Conservation (phyloP, 2,329 filamentous ascomycete genomes). For the Chrysoporthe deuterocubensis region DNA sequence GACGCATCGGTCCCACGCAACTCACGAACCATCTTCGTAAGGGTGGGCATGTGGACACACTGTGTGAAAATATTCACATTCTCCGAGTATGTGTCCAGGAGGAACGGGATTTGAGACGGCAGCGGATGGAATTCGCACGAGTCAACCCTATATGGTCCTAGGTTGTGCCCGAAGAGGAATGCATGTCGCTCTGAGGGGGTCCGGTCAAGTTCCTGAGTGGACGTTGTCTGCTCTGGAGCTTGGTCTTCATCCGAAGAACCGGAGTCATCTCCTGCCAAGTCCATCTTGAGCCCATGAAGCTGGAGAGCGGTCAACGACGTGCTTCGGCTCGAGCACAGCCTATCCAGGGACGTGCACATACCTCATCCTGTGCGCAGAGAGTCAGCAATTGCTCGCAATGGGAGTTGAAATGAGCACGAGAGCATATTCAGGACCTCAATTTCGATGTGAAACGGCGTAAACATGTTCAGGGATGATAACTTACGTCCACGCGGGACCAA, state of each 20-base stretch:
- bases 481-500: conserved; percentile 61
- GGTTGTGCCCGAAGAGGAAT: conserved; percentile 56
- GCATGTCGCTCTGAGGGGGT: conserved; percentile 51
- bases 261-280: conserved; percentile 40
- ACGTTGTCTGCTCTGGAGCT: conserved; percentile 35
- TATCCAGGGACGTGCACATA: neutral
- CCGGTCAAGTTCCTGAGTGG: conserved; percentile 46
- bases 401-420: neutral
- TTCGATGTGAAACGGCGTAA: no score
- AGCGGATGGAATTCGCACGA: conserved; percentile 51
- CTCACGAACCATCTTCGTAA: conserved; percentile 44
- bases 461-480: conserved; percentile 15
- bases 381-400: neutral
- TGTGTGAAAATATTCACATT: conserved; percentile 53
- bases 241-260: conserved; percentile 46
- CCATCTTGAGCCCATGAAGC: conserved; percentile 51
- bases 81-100: conserved; percentile 54
- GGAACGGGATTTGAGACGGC: conserved; percentile 58
- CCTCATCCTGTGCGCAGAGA: conserved; percentile 8
- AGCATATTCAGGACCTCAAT: no score
- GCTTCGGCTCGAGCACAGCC: neutral
- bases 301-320: conserved; percentile 32
- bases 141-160: conserved; percentile 37
- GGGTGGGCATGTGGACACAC: conserved; percentile 51
- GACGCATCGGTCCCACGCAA: conserved; percentile 39